Evolutionary conservation across 106 monocot species (phyloP), one percentile per base, ranked within the genome.

Genomic region (Cymbidium sinense): DNA sequence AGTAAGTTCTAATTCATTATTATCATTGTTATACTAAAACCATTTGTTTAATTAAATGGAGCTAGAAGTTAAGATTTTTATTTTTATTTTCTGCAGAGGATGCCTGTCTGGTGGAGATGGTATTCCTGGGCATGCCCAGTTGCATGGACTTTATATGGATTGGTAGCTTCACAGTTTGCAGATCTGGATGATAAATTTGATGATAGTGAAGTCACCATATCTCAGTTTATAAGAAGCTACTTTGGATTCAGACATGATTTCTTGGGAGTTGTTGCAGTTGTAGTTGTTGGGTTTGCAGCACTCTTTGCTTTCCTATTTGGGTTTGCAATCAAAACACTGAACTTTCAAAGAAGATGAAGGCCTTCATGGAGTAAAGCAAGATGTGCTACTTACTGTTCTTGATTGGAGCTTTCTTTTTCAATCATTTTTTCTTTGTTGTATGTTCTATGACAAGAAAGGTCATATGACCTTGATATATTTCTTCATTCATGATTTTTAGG

Each of bases 291-390:
- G 4, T 58, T 58, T n/a, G 20, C 58, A n/a, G 23, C 23, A n/a
- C 23, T 58, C 58, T 23, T 58, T 58, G 58, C 58, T n/a, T 20
- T 58, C 23, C 23, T 58, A 23, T 58, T 58, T 58, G 58, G 72
- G 11, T 58, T 86, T 15, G 73, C 82, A 4, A 88, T 91, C 20
- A 87, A 84, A 29, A 70, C 69, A 43, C 36, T 86, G 17, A 89
- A 89, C 29, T 86, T 81, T 64, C 83, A 89, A 64, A 86, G 73
- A 50, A 84, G 86, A 84, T 83, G 76, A 85, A 39, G 9, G 61
- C 27, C 27, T 54, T 54, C 18, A 54, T n/a, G 41, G 9, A 41
- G 41, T 41, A 41, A 41, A 41, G 7, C 41, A 9, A 41, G 21
- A 62, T 28, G 61, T 62, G n/a, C n/a, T n/a, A n/a, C 27, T 3